Base-by-base conservation (phyloP, 208 protist genomes). In the Leishmania lainsoni region DNA sequence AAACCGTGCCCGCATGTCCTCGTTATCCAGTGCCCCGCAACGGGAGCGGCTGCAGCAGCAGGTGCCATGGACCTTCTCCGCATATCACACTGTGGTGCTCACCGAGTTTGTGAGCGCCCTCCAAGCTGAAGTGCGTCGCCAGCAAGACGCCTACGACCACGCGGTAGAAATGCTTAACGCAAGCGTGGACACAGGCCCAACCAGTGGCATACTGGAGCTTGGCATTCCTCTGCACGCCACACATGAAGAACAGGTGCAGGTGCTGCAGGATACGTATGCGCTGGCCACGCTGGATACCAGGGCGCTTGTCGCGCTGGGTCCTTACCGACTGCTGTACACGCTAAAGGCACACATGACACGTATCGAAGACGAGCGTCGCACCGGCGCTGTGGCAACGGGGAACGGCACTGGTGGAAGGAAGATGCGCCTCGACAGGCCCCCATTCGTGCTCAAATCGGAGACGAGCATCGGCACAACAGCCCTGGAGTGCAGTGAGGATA, bases 121-220 rank as follows among this genome's bases (percentile, higher is more conserved):
- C 14, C 72, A 73, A 10, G 76, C 61, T 26, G 84, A 84, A 54
- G 77, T 90, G n/a, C 77, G 80, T 2, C 77, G 83, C 5, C 90
- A 95, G 65, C 84, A 92, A 65, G 83, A 92, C 75, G 74, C 78
- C 39, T 83, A 76, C 75, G 82, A 86, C 48, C 76, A 85, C n/a
- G 70, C 65, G 20, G 26, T 78, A 42, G 70, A 74, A n/a, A 16
- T 54, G 52, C 71, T 80, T 39, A 35, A 80, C 45, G 70, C 81
- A 9, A 52, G 75, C 0, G 76, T 56, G 32, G 58, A 73, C 76
- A 39, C 75, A 1, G 76, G 45, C 49, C 76, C 75, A 5, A 61
- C 48, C 4, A 61, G 32, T n/a, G 51, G 12, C 20, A 56, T 76
- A n/a, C 49, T 48, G 6, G 32, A 76, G 16, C 72, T 76, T 56